Conservation (phyloP, 2,329 filamentous ascomycete species). For the Beauveria australis region DNA sequence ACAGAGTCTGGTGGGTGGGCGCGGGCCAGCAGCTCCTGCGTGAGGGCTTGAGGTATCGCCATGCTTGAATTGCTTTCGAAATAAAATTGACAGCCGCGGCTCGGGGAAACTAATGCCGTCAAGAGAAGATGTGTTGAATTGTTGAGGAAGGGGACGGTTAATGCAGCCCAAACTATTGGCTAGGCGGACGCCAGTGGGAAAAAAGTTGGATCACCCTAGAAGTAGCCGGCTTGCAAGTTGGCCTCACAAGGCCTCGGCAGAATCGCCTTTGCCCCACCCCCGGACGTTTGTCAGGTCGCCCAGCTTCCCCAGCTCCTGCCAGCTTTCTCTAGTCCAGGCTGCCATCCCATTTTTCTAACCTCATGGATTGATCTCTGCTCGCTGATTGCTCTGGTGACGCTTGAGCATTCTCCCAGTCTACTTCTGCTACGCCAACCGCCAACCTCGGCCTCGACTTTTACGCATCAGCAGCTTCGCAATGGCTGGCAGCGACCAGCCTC, state of each 20-base stretch:
- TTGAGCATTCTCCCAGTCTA: background rate
- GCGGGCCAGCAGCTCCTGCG: conserved; percentile 60
- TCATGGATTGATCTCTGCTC: background rate
- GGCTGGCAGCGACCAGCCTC: conserved; percentile 22
- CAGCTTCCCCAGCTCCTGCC: conserved; percentile 1
- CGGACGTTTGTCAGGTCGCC: background rate
- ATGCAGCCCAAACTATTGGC: background rate
- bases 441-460: background rate
- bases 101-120: background rate
- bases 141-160: background rate
- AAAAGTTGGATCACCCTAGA: background rate
- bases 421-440: background rate
- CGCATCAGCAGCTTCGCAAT: conserved; percentile 16
- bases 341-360: background rate
- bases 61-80: background rate
- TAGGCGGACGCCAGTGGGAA: background rate
- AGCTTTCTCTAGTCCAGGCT: background rate
- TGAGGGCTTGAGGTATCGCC: conserved; percentile 31
- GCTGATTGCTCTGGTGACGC: background rate
- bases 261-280: conserved; percentile 8
- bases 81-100: background rate
- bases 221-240: background rate
- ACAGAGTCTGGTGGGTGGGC: conserved; percentile 71
- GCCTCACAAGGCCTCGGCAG: conserved; percentile 12
- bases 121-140: conserved; percentile 1